These are phyloP conservation scores for Brassica carinata DNA, from an alignment of 345 rosid species.

Conservation along the genomic window DNA sequence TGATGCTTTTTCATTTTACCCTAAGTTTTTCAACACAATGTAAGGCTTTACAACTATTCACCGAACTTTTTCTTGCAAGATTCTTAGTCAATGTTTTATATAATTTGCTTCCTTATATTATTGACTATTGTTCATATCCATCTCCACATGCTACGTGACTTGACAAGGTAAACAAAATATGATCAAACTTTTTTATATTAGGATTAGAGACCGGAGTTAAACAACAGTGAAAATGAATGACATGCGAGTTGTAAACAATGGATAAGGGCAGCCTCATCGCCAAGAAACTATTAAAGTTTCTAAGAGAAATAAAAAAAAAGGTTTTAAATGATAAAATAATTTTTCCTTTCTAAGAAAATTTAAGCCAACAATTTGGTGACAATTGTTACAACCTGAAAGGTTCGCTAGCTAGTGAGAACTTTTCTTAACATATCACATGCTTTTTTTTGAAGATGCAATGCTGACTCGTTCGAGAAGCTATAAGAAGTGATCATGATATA, in stretches of 20 bases:
- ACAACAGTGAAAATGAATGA: not conserved
- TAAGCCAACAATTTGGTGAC: no score
- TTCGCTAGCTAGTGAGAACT: no score
- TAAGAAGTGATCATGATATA: no score
- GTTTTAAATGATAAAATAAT: no score
- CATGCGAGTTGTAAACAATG: not conserved
- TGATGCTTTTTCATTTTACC: conserved; percentile 2
- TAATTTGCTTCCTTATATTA: not conserved
- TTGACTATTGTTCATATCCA: not conserved
- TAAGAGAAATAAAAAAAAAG: no score
- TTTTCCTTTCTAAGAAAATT: no score
- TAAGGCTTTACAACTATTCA: not conserved
- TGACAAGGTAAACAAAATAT: not conserved
- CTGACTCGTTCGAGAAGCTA: no score
- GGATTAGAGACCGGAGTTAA: not conserved
- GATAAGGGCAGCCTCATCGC: no score
- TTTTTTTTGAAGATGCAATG: no score
- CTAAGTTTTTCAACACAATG: not conserved
- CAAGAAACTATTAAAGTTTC: no score
- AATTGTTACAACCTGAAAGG: no score
- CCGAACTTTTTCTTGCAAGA: not conserved
- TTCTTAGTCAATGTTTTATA: conserved; percentile 31
- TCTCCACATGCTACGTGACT: not conserved
- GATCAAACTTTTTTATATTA: not conserved
- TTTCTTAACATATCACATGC: no score